These are phyloP conservation scores for Blepharisma undulans DNA, from an alignment of 169 alveolate genomes.

Conservation along the genomic window DNA sequence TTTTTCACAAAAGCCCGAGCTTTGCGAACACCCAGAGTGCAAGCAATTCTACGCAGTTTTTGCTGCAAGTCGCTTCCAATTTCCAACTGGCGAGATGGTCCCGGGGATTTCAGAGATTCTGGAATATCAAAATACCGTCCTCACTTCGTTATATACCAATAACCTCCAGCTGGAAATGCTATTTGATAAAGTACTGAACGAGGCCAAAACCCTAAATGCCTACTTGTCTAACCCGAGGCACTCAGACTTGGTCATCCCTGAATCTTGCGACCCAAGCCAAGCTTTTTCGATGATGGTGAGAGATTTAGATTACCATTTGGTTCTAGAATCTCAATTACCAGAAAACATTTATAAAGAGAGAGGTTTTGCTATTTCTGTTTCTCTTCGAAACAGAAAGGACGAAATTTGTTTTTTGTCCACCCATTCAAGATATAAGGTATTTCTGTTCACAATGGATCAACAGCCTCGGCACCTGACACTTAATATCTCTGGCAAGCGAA, in stretches of 20 bases:
- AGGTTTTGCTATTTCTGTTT: conserved; percentile 1
- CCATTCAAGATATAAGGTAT: neutral
- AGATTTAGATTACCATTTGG: neutral
- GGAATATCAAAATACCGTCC: neutral
- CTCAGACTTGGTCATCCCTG: neutral
- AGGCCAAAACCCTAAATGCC: neutral
- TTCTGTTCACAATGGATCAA: neutral
- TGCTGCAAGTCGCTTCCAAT: neutral
- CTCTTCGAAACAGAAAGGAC: neutral
- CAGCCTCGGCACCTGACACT: neutral
- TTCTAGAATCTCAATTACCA: neutral
- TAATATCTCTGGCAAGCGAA: conserved; percentile 5
- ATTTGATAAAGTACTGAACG: neutral
- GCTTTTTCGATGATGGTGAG: neutral
- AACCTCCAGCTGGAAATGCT: neutral
- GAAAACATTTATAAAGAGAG: neutral
- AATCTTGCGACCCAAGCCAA: neutral
- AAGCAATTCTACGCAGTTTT: neutral
- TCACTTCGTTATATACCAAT: neutral
- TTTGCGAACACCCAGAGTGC: neutral
- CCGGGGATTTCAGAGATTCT: neutral
- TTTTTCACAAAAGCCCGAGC: neutral
- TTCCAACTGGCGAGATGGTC: neutral
- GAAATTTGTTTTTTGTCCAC: neutral
- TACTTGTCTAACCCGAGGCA: neutral